Conservation (phyloP, 2,329 filamentous ascomycete species). For the Aspergillus cejpii region DNA sequence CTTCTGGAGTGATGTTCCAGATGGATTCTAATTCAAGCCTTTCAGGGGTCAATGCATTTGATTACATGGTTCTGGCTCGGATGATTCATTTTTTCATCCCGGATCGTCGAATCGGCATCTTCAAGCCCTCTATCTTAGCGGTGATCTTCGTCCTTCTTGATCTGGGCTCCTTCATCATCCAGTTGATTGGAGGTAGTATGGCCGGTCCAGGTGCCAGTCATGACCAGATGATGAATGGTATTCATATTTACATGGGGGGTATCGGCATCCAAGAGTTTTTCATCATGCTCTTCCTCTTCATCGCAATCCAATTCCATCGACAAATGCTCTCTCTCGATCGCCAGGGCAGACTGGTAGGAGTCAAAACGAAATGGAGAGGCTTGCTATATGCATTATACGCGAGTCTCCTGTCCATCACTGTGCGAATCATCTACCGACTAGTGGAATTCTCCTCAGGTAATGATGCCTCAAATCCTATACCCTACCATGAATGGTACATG, state of each 20-base stretch:
- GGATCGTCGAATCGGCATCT: slow-evolving; percentile 26
- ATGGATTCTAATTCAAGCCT: background rate
- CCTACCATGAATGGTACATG: slow-evolving; percentile 56
- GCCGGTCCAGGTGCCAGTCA: slow-evolving; percentile 20
- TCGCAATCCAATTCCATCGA: slow-evolving; percentile 38
- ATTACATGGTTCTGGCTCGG: slow-evolving; percentile 40
- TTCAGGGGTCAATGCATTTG: slow-evolving; percentile 42
- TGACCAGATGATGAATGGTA: slow-evolving; percentile 30
- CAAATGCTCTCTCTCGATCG: slow-evolving; percentile 23
- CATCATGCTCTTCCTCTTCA: slow-evolving; percentile 43
- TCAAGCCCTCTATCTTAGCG: slow-evolving; percentile 36
- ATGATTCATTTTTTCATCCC: slow-evolving; percentile 38
- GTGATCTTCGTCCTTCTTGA: slow-evolving; percentile 43
- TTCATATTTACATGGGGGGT: slow-evolving; percentile 51
- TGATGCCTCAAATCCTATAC: slow-evolving; percentile 55
- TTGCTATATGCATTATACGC: slow-evolving; percentile 40
- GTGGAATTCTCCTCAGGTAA: slow-evolving; percentile 51
- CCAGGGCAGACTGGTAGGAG: slow-evolving; percentile 22
- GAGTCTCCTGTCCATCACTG: slow-evolving; percentile 40
- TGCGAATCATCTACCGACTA: slow-evolving; percentile 54
- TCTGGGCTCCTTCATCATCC: slow-evolving; percentile 42
- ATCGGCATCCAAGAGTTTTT: slow-evolving; percentile 49
- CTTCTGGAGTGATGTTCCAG: background rate
- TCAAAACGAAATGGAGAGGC: slow-evolving; percentile 17
- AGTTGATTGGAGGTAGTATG: slow-evolving; percentile 37